phyloP scores from a whole-genome alignment of 176 grass and related monocot species.

The Phragmites australis region DNA sequence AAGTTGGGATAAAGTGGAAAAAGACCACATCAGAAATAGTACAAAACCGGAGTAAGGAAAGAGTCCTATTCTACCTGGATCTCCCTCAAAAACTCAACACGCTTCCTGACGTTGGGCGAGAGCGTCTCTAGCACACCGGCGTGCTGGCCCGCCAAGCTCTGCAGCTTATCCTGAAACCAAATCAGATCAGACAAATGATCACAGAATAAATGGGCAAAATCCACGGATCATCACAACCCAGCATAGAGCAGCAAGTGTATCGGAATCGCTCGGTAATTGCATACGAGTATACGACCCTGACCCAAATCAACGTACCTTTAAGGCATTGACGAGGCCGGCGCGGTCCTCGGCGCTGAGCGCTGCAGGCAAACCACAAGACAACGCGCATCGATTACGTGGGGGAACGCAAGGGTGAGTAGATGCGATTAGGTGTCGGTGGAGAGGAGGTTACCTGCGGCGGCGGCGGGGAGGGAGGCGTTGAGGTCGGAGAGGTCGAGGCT shows the following conservation, averaged over 20 bases:
- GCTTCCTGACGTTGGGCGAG: constrained; percentile 72
- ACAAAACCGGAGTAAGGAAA: background rate
- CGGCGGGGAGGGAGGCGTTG: constrained; percentile 51
- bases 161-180: constrained; percentile 64
- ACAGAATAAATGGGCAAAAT: background rate
- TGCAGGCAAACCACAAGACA: constrained; percentile 22
- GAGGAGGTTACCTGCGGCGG: constrained; percentile 35
- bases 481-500: constrained; percentile 61
- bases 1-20: background rate
- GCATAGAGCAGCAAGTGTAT: background rate
- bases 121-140: constrained; percentile 56
- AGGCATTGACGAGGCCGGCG: constrained; percentile 64
- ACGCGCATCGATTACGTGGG: constrained; percentile 24
- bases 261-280: background rate
- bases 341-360: constrained; percentile 69
- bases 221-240: background rate
- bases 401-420: background rate
- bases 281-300: background rate
- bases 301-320: constrained; percentile 53
- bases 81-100: constrained; percentile 62
- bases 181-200: constrained; percentile 26
- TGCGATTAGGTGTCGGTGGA: background rate
- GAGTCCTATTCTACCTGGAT: constrained; percentile 55
- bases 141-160: constrained; percentile 70
- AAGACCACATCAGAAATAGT: background rate